These are phyloP conservation scores for Wickerhamiella azymoides DNA, from an alignment of 805 yeast genomes.

Conservation along the genomic window DNA sequence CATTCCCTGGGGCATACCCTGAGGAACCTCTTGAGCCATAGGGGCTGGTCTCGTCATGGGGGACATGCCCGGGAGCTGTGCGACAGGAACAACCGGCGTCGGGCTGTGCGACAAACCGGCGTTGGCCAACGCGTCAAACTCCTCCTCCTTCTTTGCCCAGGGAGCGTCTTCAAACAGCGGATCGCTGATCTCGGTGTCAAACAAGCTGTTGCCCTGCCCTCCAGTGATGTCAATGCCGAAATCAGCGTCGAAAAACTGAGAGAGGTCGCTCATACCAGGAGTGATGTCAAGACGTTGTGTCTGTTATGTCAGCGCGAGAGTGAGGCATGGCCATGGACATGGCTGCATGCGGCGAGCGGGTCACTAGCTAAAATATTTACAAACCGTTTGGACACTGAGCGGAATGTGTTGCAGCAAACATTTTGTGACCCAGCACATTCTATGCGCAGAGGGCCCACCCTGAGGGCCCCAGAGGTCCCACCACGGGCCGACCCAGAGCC, in stretches of 20 bases:
- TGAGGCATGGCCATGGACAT: too few species aligned
- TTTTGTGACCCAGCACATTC: too few species aligned
- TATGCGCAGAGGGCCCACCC: too few species aligned
- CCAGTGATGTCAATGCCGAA: slow-evolving; percentile 9
- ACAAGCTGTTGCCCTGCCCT: slow-evolving; percentile 5
- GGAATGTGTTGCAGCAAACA: too few species aligned
- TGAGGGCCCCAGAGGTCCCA: too few species aligned
- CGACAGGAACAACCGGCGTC: background rate
- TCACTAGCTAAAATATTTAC: too few species aligned
- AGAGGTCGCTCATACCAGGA: slow-evolving; percentile 5
- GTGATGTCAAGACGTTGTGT: too few species aligned
- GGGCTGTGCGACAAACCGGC: background rate
- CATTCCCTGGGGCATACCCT: background rate
- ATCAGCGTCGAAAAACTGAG: slow-evolving; percentile 10
- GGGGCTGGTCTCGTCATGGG: background rate
- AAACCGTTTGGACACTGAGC: too few species aligned
- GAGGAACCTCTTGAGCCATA: background rate
- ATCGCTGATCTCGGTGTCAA: slow-evolving; percentile 9
- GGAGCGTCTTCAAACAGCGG: slow-evolving; percentile 6
- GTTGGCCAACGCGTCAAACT: background rate
- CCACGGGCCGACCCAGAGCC: too few species aligned
- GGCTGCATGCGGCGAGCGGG: background rate
- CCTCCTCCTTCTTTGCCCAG: slow-evolving; percentile 3
- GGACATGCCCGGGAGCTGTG: background rate
- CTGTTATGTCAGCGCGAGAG: background rate